phyloP scores from a whole-genome alignment of 1,139 yeast species.

The Kodamaea ohmeri region DNA sequence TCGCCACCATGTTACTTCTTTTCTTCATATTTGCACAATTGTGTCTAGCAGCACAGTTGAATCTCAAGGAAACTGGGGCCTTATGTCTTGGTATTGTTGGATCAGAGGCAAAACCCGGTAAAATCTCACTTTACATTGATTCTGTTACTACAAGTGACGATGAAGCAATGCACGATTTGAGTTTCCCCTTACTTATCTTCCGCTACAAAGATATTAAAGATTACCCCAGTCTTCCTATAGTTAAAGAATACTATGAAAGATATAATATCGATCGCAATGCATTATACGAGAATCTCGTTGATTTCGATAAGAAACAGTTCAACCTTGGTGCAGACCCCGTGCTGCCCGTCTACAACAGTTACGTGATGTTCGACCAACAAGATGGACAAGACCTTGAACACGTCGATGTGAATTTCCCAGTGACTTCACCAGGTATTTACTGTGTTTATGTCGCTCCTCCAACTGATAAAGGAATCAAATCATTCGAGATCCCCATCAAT shows the following conservation, averaged over 20 bases:
- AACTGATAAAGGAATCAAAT: slow-evolving; percentile 11
- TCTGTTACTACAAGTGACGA: not conserved
- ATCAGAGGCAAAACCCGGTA: slow-evolving; percentile 1
- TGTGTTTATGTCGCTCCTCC: slow-evolving; percentile 36
- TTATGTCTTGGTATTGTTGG: not conserved
- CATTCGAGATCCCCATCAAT: slow-evolving; percentile 20
- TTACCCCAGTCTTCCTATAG: slow-evolving; percentile 5
- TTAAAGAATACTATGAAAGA: slow-evolving; percentile 1
- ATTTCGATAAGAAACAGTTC: slow-evolving; percentile 6
- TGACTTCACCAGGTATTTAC: slow-evolving; percentile 30
- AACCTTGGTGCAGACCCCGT: slow-evolving; percentile 9
- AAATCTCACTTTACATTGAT: slow-evolving; percentile 6
- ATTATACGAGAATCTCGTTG: slow-evolving; percentile 4
- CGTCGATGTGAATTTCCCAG: slow-evolving; percentile 15
- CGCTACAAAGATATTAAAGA: slow-evolving; percentile 3
- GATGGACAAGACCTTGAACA: slow-evolving; percentile 10
- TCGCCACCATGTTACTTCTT: too few relatives aligned
- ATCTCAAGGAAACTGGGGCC: slow-evolving; percentile 1
- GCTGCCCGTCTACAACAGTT: slow-evolving; percentile 12
- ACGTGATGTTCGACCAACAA: slow-evolving; percentile 9
- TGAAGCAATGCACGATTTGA: slow-evolving; percentile 1
- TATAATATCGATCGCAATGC: not conserved
- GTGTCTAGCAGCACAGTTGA: not conserved
- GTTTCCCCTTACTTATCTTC: slow-evolving; percentile 7
- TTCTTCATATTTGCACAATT: not conserved